Percentiles rank a stretch among this genome's conserved stretches.
Conservation (phyloP, 2,329 filamentous ascomycete species). For the Aspergillus fructus region DNA sequence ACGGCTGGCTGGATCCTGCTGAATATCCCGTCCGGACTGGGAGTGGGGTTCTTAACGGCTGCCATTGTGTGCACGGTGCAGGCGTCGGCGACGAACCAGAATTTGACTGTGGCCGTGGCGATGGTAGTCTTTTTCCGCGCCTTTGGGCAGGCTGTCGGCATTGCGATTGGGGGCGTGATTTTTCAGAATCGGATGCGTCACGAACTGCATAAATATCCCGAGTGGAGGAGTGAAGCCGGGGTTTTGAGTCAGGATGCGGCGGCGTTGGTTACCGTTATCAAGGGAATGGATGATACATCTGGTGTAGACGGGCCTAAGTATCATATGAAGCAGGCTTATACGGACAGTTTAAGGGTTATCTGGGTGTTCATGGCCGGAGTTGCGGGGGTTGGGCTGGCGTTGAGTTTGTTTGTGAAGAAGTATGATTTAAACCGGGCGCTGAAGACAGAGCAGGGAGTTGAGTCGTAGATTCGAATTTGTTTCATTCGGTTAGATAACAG, state of each 20-base stretch:
- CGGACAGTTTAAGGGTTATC: constrained; percentile 7
- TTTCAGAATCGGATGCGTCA: constrained; percentile 9
- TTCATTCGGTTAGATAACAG: not conserved
- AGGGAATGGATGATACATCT: not conserved
- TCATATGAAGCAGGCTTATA: constrained; percentile 6
- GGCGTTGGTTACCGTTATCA: constrained; percentile 9
- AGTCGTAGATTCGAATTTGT: not conserved
- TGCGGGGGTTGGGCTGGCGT: constrained; percentile 1
- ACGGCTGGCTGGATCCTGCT: constrained; percentile 30
- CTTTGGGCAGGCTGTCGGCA: constrained; percentile 10
- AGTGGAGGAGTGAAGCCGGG: not conserved
- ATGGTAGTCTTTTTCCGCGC: constrained; percentile 12
- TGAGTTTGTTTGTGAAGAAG: constrained; percentile 8
- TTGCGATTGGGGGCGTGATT: constrained; percentile 8
- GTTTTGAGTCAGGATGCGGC: constrained; percentile 6
- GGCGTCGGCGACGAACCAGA: constrained; percentile 18
- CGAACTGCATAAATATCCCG: not conserved
- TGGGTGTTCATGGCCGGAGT: constrained; percentile 9
- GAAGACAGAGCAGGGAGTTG: not conserved
- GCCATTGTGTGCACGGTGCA: constrained; percentile 31
- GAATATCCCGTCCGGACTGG: constrained; percentile 28
- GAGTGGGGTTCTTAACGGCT: constrained; percentile 27
- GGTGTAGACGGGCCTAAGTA: not conserved
- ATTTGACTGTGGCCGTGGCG: constrained; percentile 6
- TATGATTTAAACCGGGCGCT: constrained; percentile 11